Percentiles rank a stretch among this genome's conserved stretches.
Conservation (phyloP, 106 monocot species). For the Acorus gramineus region DNA sequence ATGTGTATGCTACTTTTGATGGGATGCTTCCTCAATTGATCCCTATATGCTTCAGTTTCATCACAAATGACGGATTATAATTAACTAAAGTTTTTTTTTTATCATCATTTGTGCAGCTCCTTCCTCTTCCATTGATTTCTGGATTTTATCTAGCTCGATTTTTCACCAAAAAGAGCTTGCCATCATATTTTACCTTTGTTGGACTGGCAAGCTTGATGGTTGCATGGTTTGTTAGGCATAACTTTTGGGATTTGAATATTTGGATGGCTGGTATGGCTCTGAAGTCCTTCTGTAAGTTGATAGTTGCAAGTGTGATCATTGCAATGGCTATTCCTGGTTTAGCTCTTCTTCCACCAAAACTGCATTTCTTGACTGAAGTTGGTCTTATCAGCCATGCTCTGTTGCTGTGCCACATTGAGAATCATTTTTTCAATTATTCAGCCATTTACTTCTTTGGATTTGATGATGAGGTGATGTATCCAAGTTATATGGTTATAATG, state of each 20-base stretch:
- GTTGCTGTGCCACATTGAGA: slow-evolving; percentile 82
- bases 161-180: slow-evolving; percentile 80
- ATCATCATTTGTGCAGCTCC: slow-evolving; percentile 48
- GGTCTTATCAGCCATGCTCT: slow-evolving; percentile 79
- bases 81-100: not conserved
- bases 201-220: slow-evolving; percentile 76
- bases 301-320: slow-evolving; percentile 55
- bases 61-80: too few species aligned
- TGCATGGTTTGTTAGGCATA: slow-evolving; percentile 90
- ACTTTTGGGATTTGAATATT: slow-evolving; percentile 97
- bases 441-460: slow-evolving; percentile 84
- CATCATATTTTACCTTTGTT: slow-evolving; percentile 76
- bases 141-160: slow-evolving; percentile 86
- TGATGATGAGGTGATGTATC: slow-evolving; percentile 93
- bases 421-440: slow-evolving; percentile 86
- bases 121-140: slow-evolving; percentile 81
- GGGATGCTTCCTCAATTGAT: too few species aligned
- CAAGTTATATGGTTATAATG: slow-evolving; percentile 82
- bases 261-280: slow-evolving; percentile 95
- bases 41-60: too few species aligned
- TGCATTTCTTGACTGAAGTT: slow-evolving; percentile 70
- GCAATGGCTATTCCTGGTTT: slow-evolving; percentile 88
- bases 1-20: too few species aligned
- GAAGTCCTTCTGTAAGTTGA: slow-evolving; percentile 80
- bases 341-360: slow-evolving; percentile 69